Base-by-base conservation (phyloP, 768 basidiomycete genomes). In the Russula abietina region DNA sequence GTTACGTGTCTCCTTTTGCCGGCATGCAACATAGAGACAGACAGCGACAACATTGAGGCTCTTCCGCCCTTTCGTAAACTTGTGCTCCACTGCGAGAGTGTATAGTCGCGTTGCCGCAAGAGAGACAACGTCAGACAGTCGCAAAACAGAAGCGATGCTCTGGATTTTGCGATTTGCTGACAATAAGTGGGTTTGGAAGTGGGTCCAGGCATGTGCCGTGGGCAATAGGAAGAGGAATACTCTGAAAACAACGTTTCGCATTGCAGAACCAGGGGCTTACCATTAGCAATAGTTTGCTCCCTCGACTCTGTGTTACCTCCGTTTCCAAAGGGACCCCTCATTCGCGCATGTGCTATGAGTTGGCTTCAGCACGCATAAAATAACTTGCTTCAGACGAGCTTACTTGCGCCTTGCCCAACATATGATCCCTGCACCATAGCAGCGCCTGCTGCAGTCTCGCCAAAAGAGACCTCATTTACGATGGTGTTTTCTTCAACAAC, bases 401-500 rank as follows among this genome's bases (percentile, higher is more conserved):
- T 70, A 98, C 95, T 95, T 51, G 94, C 86, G 60, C 92, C 91
- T 69, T 91, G 88, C 0, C 83, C 91, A 14, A 99, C 93, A 69
- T 91, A 97, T 3, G 89, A 87, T 2, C 97, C 97, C 70, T 95
- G 90, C 1, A 97, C 95, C 80, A 98, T 91, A 1, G 96, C 95
- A 5, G 94, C 92, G 28, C 97, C 97, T 32, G 83, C 81, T 12
- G 88, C 83, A 4, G 90, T 89, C 78, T 99, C 97, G n/a, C 93
- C 93, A 68, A 99, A 99, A 1, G 87, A 85, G 59, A 99, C 84
- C 72, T 99, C 97, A 65, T 88, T 90, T 11, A 98, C 92, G 63
- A 98, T 93, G 2, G 88, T 85, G 70, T 93, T 94, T 74, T 97
- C 92, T 75, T 96, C 93, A 11, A 96, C 79, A 19, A 98, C 93